These are phyloP conservation scores for Peziza echinospora DNA, from an alignment of 495 filamentous ascomycete species.

Conservation along the genomic window DNA sequence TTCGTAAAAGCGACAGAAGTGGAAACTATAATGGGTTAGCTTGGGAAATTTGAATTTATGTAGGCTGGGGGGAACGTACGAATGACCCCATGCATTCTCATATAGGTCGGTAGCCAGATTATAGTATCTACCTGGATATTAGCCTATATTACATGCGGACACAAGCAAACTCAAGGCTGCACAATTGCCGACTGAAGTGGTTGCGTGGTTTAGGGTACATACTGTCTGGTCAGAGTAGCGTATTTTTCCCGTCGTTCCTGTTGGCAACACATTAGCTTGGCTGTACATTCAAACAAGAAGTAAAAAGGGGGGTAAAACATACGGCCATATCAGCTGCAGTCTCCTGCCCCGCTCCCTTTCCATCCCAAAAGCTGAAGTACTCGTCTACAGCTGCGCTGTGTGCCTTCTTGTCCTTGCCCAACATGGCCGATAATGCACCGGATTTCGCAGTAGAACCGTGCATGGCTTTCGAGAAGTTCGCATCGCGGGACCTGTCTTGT, in stretches of 20 bases:
- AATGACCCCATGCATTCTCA: slow-evolving; percentile 89
- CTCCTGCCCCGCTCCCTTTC: slow-evolving; percentile 64
- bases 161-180: not conserved
- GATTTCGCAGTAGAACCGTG: slow-evolving; percentile 60
- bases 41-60: not conserved
- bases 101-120: slow-evolving; percentile 95
- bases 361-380: slow-evolving; percentile 99
- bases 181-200: slow-evolving; percentile 3
- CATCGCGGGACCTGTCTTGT: slow-evolving; percentile 77
- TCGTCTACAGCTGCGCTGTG: slow-evolving; percentile 84
- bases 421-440: slow-evolving; percentile 63
- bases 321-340: slow-evolving; percentile 64
- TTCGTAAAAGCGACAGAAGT: slow-evolving; percentile 89
- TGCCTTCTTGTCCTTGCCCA: slow-evolving; percentile 59
- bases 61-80: slow-evolving; percentile 10
- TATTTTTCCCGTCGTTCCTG: slow-evolving; percentile 74
- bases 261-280: too few species aligned
- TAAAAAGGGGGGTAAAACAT: slow-evolving; percentile 10
- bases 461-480: slow-evolving; percentile 74
- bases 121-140: slow-evolving; percentile 82
- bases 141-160: too few species aligned
- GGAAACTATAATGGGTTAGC: slow-evolving; percentile 31
- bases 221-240: slow-evolving; percentile 86
- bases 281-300: slow-evolving; percentile 2
- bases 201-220: slow-evolving; percentile 22